These are phyloP conservation scores for Vigna hirtella DNA, from an alignment of 306 rosid species.

Conservation along the genomic window DNA sequence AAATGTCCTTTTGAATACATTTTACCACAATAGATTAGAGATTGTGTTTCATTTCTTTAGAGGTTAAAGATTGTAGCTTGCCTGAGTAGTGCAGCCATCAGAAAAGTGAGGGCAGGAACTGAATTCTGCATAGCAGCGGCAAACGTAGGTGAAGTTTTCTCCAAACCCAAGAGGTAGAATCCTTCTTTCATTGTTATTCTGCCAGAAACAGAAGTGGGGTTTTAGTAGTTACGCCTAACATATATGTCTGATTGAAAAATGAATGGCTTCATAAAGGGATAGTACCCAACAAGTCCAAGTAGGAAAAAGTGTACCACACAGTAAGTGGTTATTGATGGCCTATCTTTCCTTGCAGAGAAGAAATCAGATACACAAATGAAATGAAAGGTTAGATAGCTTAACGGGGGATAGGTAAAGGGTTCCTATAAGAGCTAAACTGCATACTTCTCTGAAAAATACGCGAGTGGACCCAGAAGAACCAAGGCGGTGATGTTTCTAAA, in stretches of 20 bases:
- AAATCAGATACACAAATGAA: neutral
- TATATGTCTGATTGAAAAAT: neutral
- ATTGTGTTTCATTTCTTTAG: neutral
- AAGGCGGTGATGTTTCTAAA: conserved; percentile 63
- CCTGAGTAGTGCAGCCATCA: conserved; percentile 72
- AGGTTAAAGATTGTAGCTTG: conserved; percentile 40
- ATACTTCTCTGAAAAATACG: conserved; percentile 68
- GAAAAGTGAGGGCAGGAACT: conserved; percentile 83
- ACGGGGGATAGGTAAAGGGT: neutral
- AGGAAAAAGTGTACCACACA: conserved; percentile 59
- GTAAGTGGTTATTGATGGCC: conserved; percentile 55
- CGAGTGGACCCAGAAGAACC: conserved; percentile 54
- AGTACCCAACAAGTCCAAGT: conserved; percentile 76
- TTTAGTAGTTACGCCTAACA: neutral
- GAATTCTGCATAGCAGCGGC: conserved; percentile 76
- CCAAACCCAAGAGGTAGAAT: conserved; percentile 72
- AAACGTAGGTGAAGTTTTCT: conserved; percentile 76
- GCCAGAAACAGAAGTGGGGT: conserved; percentile 21
- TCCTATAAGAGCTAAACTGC: conserved; percentile 19
- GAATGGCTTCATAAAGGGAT: conserved; percentile 19
- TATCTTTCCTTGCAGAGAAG: conserved; percentile 57
- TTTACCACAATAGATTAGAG: too few species aligned
- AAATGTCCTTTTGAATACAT: too few species aligned
- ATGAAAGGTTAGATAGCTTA: conserved; percentile 32
- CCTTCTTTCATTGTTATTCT: conserved; percentile 83